Evolutionary conservation across 495 filamentous ascomycete species (phyloP), one percentile per base, ranked within the genome.

Genomic region (Tuber umbilicatum): DNA sequence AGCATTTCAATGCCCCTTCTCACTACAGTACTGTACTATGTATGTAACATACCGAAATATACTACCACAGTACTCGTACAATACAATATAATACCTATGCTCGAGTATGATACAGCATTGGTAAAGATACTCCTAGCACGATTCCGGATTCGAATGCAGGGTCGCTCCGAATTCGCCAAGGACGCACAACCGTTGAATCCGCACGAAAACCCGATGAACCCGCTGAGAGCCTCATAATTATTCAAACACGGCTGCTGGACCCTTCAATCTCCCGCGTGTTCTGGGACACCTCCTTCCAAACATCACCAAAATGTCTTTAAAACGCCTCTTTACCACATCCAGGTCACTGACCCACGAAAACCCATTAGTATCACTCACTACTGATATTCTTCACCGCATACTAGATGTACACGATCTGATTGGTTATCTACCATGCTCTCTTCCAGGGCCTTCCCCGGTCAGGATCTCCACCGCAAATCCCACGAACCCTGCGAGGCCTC

Each of bases 331-430:
- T 76, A 92, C 92, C 17, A 89, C 90, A 0, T 79, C 89, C 38
- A 84, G 88, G 69, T 76, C 80, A 23, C 85, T 94, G 10, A 86
- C 85, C n/a, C 94, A 98, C 91, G 94, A 97, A 70, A 97, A 97
- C 80, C 94, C 94, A 1, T 83, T 97, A 82, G 94, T 97, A 85
- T 80, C 83, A 79, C 47, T 37, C 73, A 68, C 55, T 27, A 67
- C 64, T 64, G 35, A 31, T 60, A 41, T 69, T 38, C 41, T 40
- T 70, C 35, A 50, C 72, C 17, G 19, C 27, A 39, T 69, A n/a
- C 42, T 27, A n/a, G 42, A 40, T 37, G 27, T 50, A 37, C n/a
- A 50, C 50, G 77, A 78, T 78, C 45, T 70, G 70, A 71, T 31
- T 70, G 10, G 14, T 17, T 69, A 2, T 68, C 72, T 45, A 55